Conservation (phyloP, 2,329 filamentous ascomycete species). For the Calonectria hongkongensis region DNA sequence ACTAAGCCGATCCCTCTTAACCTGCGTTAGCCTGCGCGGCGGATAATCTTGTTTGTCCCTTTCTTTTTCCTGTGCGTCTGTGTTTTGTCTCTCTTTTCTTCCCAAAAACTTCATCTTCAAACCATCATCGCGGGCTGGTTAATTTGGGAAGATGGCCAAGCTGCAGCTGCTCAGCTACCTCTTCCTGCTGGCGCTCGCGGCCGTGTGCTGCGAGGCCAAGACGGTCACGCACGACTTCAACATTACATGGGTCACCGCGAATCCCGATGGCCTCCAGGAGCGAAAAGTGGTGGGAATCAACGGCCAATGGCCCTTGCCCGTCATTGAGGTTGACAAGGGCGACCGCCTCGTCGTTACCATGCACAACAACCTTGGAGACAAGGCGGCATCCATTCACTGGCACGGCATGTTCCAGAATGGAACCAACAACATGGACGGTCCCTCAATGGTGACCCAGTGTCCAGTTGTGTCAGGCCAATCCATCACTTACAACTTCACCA, state of each 20-base stretch:
- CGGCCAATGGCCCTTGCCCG: constrained; percentile 77
- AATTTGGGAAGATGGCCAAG: constrained; percentile 24
- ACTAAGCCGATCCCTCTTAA: constrained; percentile 1
- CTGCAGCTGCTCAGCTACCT: constrained; percentile 17
- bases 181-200: constrained; percentile 32
- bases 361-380: constrained; percentile 69
- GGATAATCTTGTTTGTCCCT: neutral
- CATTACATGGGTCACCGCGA: constrained; percentile 76
- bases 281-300: constrained; percentile 80
- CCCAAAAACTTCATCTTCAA: too few relatives aligned
- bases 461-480: constrained; percentile 70
- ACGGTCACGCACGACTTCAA: constrained; percentile 76
- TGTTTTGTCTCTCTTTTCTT: neutral
- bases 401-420: constrained; percentile 78
- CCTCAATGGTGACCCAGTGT: constrained; percentile 73
- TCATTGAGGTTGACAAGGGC: constrained; percentile 72
- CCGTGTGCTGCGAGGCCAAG: constrained; percentile 47
- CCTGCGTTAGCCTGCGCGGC: neutral
- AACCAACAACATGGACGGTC: constrained; percentile 76
- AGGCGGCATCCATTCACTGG: constrained; percentile 67
- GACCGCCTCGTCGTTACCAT: constrained; percentile 71
- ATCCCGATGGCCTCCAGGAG: constrained; percentile 74
- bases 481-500: constrained; percentile 76
- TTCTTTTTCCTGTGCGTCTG: neutral
- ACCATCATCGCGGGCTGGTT: too few relatives aligned